Evolutionary conservation across 164 flowering plant genomes (phyloP).

Genomic region (Chimonanthus praecox): DNA sequence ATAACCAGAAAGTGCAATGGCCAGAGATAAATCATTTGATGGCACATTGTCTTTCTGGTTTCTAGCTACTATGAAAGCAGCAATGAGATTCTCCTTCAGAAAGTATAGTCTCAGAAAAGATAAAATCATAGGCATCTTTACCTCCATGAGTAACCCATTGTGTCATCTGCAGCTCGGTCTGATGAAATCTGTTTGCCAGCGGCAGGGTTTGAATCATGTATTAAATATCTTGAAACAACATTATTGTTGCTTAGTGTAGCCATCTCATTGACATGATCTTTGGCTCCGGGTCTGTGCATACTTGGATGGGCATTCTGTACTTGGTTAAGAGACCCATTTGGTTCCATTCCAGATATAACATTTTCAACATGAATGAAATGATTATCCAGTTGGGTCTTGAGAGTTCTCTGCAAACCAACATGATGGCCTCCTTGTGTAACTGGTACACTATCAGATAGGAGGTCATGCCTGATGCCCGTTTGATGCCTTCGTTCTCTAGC

Average conservation of each 20-base stretch:
- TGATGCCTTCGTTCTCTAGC: conserved; percentile 24
- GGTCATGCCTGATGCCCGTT: conserved; percentile 17
- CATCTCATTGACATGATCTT: conserved; percentile 15
- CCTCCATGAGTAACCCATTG: conserved; percentile 64
- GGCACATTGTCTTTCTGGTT: neutral
- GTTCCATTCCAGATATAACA: conserved; percentile 22
- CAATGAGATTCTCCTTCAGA: neutral
- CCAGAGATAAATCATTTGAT: neutral
- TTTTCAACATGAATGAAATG: conserved; percentile 11
- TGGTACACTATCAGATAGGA: conserved; percentile 30
- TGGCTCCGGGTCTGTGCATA: neutral
- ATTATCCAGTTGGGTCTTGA: conserved; percentile 20
- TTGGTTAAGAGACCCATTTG: conserved; percentile 25
- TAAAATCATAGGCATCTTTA: conserved; percentile 17
- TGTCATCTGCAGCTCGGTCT: conserved; percentile 29
- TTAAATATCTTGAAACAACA: conserved; percentile 18
- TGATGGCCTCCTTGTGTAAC: conserved; percentile 22
- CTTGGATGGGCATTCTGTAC: conserved; percentile 24
- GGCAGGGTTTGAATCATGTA: conserved; percentile 16
- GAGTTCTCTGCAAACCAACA: conserved; percentile 27
- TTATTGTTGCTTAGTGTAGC: conserved; percentile 21
- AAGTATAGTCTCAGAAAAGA: neutral
- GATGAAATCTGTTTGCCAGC: conserved; percentile 31
- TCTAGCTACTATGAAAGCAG: neutral
- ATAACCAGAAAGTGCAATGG: neutral